Evolutionary conservation across 2,329 filamentous ascomycete genomes (phyloP).

Genomic region (Arthroderma uncinatum): DNA sequence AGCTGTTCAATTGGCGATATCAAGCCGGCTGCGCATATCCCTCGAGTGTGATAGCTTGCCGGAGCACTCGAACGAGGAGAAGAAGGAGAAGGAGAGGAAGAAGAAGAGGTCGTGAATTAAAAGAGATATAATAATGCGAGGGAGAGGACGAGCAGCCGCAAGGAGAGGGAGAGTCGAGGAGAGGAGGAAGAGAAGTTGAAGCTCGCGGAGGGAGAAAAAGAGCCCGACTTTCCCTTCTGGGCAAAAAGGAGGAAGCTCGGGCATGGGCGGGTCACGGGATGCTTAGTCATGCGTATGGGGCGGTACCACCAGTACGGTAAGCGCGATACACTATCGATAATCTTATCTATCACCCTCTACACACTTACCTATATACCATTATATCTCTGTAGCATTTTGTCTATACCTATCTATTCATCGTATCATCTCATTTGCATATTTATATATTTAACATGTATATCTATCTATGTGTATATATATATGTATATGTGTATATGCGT

Average conservation of each 20-base stretch:
- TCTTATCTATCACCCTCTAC: too few species aligned
- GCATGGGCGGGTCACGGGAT: background rate
- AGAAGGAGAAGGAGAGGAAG: constrained; percentile 2
- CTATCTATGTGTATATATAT: too few species aligned
- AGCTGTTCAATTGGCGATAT: background rate
- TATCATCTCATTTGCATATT: background rate
- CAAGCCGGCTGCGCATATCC: background rate
- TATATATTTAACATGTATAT: too few species aligned
- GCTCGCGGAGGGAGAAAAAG: constrained; percentile 11
- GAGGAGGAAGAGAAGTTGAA: constrained; percentile 12
- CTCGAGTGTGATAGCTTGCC: background rate
- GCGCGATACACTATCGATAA: too few species aligned
- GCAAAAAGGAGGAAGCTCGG: background rate
- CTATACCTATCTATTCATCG: background rate
- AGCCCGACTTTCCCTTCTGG: constrained; percentile 8
- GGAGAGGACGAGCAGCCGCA: too few species aligned
- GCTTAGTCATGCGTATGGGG: constrained; percentile 1
- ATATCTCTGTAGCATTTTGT: background rate
- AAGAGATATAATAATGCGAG: too few species aligned
- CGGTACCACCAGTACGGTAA: too few species aligned
- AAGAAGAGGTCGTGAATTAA: constrained; percentile 9
- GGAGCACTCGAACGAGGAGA: background rate
- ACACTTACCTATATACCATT: too few species aligned
- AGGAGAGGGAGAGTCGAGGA: too few species aligned
- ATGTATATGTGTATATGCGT: background rate